phyloP scores from a whole-genome alignment of 257 asterid genomes.

The Solanum piurae region DNA sequence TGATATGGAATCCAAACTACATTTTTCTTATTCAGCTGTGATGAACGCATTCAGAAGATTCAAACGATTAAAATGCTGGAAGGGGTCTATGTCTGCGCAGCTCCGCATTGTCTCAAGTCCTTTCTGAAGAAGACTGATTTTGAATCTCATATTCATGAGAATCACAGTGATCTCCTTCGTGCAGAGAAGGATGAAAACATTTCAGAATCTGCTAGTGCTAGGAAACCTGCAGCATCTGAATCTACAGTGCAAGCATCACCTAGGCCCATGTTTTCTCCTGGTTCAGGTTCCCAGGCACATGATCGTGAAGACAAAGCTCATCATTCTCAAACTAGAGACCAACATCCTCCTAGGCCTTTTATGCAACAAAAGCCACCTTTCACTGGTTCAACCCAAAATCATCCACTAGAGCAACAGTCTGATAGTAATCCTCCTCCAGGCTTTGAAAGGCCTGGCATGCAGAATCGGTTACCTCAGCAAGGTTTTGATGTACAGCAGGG shows the following conservation, averaged over 20 bases:
- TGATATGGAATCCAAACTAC: not conserved
- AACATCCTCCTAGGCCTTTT: slow-evolving; percentile 38
- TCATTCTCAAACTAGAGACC: slow-evolving; percentile 46
- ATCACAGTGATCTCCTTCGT: slow-evolving; percentile 56
- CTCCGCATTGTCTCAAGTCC: slow-evolving; percentile 92
- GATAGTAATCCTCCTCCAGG: slow-evolving; percentile 42
- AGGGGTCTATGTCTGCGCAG: slow-evolving; percentile 81
- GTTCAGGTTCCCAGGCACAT: slow-evolving; percentile 46
- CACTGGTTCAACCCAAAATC: slow-evolving; percentile 43
- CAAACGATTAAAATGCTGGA: slow-evolving; percentile 96
- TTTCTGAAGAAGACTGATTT: slow-evolving; percentile 76
- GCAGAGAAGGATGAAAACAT: slow-evolving; percentile 60
- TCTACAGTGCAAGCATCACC: slow-evolving; percentile 77
- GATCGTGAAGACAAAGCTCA: slow-evolving; percentile 54
- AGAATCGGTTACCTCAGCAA: slow-evolving; percentile 51
- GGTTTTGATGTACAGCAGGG: slow-evolving; percentile 43
- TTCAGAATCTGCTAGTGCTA: slow-evolving; percentile 51
- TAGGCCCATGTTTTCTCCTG: slow-evolving; percentile 49
- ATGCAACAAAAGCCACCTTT: slow-evolving; percentile 48
- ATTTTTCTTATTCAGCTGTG: slow-evolving; percentile 43
- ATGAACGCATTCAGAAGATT: slow-evolving; percentile 85
- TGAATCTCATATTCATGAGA: slow-evolving; percentile 49
- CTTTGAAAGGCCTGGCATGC: slow-evolving; percentile 45
- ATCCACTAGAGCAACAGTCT: slow-evolving; percentile 47
- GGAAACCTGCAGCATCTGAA: slow-evolving; percentile 71